These are phyloP conservation scores for Macrophomina tecta DNA, from an alignment of 2,329 filamentous ascomycete genomes.

Conservation along the genomic window DNA sequence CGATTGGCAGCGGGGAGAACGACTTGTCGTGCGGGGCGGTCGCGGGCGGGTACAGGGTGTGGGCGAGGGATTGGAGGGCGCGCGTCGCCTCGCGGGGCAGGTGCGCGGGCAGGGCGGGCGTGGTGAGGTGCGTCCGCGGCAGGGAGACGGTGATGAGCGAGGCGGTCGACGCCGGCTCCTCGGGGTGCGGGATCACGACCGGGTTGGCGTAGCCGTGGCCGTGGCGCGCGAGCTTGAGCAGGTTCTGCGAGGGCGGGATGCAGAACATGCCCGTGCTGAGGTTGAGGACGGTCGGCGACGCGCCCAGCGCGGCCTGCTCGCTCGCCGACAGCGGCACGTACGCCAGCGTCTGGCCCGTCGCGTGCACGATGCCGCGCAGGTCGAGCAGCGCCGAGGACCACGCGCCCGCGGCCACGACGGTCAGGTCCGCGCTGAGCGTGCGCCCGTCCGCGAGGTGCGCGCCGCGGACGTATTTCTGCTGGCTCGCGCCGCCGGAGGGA, in stretches of 20 bases:
- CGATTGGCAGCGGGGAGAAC: slow-evolving; percentile 34
- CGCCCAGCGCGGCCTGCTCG: slow-evolving; percentile 69
- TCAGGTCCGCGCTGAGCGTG: slow-evolving; percentile 69
- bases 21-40: slow-evolving; percentile 34
- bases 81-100: slow-evolving; percentile 43
- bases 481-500: slow-evolving; percentile 20
- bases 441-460: slow-evolving; percentile 60
- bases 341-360: slow-evolving; percentile 81
- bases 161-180: slow-evolving; percentile 32
- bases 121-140: slow-evolving; percentile 54
- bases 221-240: slow-evolving; percentile 58
- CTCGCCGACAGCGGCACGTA: slow-evolving; percentile 76
- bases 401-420: slow-evolving; percentile 82
- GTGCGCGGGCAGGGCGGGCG: slow-evolving; percentile 30
- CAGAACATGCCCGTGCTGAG: slow-evolving; percentile 74
- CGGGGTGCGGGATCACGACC: slow-evolving; percentile 53
- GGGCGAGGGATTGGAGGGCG: slow-evolving; percentile 41
- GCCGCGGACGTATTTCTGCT: slow-evolving; percentile 57
- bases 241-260: slow-evolving; percentile 64
- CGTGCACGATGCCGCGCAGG: slow-evolving; percentile 74
- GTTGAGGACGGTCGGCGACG: slow-evolving; percentile 76
- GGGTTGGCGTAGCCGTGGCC: slow-evolving; percentile 58
- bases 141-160: slow-evolving; percentile 54
- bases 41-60: slow-evolving; percentile 32
- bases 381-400: slow-evolving; percentile 84